A percentile compares a stretch with the other conserved stretches of the same genome.
These are phyloP conservation scores for Besnoitia besnoiti DNA, from an alignment of 169 alveolate species.

Conservation along the genomic window DNA sequence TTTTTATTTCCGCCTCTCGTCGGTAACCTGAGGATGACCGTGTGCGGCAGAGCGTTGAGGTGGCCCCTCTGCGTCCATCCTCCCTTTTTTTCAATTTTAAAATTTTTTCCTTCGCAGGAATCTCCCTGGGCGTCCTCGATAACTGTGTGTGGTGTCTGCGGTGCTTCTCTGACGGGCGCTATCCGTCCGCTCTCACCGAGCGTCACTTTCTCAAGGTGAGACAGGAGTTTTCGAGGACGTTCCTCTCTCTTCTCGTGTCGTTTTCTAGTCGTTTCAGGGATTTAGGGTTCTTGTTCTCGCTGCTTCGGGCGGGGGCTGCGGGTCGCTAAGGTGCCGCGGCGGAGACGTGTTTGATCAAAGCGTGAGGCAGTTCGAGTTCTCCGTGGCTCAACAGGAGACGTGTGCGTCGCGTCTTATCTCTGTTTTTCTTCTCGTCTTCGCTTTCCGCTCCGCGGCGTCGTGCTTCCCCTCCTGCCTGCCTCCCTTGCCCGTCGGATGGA, in stretches of 20 bases:
- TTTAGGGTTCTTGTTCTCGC: background rate
- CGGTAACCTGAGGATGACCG: background rate
- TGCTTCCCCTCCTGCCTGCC: background rate
- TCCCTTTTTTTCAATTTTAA: background rate
- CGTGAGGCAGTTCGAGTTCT: no score
- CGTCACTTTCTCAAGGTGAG: conserved; percentile 73
- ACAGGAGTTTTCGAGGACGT: background rate
- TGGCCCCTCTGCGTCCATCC: background rate
- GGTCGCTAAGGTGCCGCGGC: no score
- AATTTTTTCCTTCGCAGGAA: conserved; percentile 46
- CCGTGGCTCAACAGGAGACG: no score
- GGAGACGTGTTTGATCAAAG: no score
- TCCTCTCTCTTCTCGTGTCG: background rate
- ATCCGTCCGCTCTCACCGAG: conserved; percentile 71
- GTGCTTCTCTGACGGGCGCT: conserved; percentile 75
- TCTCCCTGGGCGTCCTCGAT: conserved; percentile 75
- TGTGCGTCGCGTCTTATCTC: background rate
- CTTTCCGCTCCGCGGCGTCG: background rate
- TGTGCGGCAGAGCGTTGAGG: background rate
- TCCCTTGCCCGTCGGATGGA: background rate
- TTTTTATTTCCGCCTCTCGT: background rate
- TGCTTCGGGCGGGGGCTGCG: no score
- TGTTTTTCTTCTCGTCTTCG: background rate
- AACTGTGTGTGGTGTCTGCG: conserved; percentile 76
- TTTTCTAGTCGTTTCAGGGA: background rate